phyloP scores from a whole-genome alignment of 371 early-diverging fungal genomes.

The Actinomortierella wolfii region DNA sequence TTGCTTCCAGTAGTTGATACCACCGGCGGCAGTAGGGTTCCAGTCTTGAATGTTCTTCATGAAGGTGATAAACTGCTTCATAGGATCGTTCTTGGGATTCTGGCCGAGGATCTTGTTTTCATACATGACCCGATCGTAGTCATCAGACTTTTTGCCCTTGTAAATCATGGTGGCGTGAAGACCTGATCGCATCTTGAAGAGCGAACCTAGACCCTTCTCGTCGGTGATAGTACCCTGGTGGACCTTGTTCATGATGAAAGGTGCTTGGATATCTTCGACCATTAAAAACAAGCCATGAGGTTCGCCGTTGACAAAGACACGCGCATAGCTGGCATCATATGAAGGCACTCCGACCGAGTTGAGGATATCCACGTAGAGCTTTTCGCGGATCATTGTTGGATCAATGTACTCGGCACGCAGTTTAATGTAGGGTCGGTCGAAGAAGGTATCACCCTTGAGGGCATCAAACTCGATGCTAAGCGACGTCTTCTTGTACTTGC shows the following conservation, averaged over 20 bases:
- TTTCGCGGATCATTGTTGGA: conserved; percentile 49
- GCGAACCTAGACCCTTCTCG: conserved; percentile 1
- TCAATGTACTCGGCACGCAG: conserved; percentile 45
- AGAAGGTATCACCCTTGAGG: conserved; percentile 4
- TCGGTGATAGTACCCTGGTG: conserved; percentile 10
- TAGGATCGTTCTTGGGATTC: conserved; percentile 7
- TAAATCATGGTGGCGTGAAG: conserved; percentile 4
- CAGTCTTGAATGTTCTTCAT: conserved; percentile 16
- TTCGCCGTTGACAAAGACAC: conserved; percentile 48
- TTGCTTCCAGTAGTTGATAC: conserved; percentile 9
- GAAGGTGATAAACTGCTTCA: conserved; percentile 10
- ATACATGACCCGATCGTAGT: conserved; percentile 6
- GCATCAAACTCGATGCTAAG: conserved; percentile 38
- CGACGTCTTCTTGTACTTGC: conserved; percentile 46
- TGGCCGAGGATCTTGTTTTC: conserved; percentile 10
- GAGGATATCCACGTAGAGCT: conserved; percentile 45
- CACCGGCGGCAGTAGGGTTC: background rate
- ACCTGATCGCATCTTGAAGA: conserved; percentile 13
- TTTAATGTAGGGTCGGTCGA: conserved; percentile 25
- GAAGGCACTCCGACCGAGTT: conserved; percentile 41
- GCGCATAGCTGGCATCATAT: conserved; percentile 41
- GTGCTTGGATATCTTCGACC: conserved; percentile 28
- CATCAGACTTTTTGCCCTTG: background rate
- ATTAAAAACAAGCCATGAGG: conserved; percentile 50
- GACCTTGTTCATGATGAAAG: conserved; percentile 6